A percentile compares a stretch with the other conserved stretches of the same genome.
Evolutionary conservation across 225 moss, liverwort and hornwort species (phyloP).

Genomic region (Marchantia polymorpha): DNA sequence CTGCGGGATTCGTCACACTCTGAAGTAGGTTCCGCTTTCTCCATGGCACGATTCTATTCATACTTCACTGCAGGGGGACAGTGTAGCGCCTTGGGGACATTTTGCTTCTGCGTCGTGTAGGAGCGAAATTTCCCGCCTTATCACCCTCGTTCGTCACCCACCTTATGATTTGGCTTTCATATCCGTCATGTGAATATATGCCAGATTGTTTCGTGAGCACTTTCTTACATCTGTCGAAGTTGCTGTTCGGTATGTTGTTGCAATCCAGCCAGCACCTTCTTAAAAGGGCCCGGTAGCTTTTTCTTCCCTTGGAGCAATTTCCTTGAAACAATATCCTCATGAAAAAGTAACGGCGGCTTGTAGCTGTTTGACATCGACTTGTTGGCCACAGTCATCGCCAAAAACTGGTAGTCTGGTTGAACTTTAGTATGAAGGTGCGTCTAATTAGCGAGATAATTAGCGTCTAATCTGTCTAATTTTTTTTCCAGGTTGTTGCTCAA

Average conservation of each 20-base stretch:
- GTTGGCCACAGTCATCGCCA: background rate
- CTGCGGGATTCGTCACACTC: slow-evolving; percentile 20
- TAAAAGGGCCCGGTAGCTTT: too few species aligned
- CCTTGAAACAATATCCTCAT: background rate
- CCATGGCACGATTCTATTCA: background rate
- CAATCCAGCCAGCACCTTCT: too few species aligned
- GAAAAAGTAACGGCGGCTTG: background rate
- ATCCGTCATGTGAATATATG: too few species aligned
- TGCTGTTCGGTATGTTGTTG: too few species aligned
- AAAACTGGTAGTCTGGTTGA: too few species aligned
- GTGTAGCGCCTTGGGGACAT: too few species aligned
- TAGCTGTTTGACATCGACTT: background rate
- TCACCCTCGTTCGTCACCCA: too few species aligned
- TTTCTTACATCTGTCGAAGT: too few species aligned
- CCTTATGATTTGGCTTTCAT: too few species aligned
- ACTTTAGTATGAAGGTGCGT: too few species aligned
- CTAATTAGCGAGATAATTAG: background rate
- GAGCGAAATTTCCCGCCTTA: background rate
- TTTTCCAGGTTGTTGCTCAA: slow-evolving; percentile 9
- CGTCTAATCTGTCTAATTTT: background rate
- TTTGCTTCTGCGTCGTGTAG: background rate
- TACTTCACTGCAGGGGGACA: too few species aligned
- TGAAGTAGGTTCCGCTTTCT: background rate
- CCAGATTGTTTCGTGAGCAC: too few species aligned
- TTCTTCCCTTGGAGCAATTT: background rate